These are phyloP conservation scores for Prunus mira DNA, from an alignment of 306 rosid species.

Conservation along the genomic window DNA sequence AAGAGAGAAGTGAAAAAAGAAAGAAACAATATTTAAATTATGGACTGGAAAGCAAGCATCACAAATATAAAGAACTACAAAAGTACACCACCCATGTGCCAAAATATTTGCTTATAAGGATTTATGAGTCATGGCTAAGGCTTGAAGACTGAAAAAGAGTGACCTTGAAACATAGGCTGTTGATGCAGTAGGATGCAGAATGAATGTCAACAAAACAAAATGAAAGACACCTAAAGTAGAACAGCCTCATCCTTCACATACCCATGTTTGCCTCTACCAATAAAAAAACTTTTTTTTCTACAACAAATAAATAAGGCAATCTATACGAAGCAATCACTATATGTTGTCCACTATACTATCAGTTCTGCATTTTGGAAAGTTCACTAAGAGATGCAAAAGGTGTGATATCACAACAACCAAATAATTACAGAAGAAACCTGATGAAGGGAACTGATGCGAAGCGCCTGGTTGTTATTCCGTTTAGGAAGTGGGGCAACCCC, in stretches of 20 bases:
- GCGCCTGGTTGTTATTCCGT: slow-evolving; percentile 77
- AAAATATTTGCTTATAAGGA: neutral
- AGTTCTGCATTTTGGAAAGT: neutral
- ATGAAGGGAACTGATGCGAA: slow-evolving; percentile 94
- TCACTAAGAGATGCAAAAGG: slow-evolving; percentile 1
- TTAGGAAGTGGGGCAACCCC: slow-evolving; percentile 91
- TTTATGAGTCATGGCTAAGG: neutral
- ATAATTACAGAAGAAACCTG: slow-evolving; percentile 51
- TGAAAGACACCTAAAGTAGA: neutral
- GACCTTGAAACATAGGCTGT: neutral
- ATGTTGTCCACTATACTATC: neutral
- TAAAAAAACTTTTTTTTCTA: neutral
- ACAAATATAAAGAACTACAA: neutral
- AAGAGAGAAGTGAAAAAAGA: slow-evolving; percentile 10
- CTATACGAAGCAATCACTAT: neutral
- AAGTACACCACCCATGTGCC: neutral
- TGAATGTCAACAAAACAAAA: neutral
- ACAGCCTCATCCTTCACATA: neutral
- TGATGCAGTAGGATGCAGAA: neutral
- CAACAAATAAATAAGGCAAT: neutral
- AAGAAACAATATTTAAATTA: neutral
- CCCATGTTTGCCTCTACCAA: neutral
- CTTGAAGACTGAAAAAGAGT: neutral
- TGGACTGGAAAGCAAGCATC: neutral
- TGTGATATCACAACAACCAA: neutral